Base-by-base conservation (phyloP, 169 alveolate genomes). In the Plasmodium adleri region DNA sequence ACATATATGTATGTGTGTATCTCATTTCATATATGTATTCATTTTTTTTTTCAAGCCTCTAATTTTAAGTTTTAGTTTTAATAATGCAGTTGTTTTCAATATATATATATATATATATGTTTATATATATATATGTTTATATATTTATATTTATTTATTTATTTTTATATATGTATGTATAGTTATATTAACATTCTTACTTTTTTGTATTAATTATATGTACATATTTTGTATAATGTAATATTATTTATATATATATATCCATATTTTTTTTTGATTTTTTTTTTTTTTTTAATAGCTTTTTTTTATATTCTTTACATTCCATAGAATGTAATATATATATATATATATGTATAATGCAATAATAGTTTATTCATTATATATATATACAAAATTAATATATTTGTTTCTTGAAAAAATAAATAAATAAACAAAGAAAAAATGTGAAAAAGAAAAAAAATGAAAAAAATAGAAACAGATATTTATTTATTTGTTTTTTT, bases 51-150 rank as follows among this genome's bases (percentile, higher is more conserved):
- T 60, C 32, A 60, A 1, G 45, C 59, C 70, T 49, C 59, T 54
- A 80, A 80, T 80, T 80, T 80, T 80, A 80, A 80, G 90, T 49
- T 80, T 67, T 80, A 80, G 80, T 80, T 80, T 80, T 68, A 80
- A 80, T 80, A 59, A 39, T 80, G 72, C 64, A 80, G 15, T 67
- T 26, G 52, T 64, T 68, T 47, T 32, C 13, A 45, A 28, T 49
- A 20, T 50, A 50, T 62, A 72, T 39, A 52, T 32, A 59, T 59
- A 4, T 59, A n/a, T 59, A n/a, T 59, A 20, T 1, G 1, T 59
- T 0, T 59, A 2, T 17, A 17, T 59, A 9, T 59, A 52, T 59
- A 59, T n/a, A n/a, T 59, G 13, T 59, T 3, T 26, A 66, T 62
- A 24, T 66, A 68, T 68, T 9, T 45, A 3, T 15, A 49, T 47